Percentiles rank a stretch among this genome's conserved stretches.
phyloP scores from a whole-genome alignment of 176 grass and related monocot species.

The Aechmea fasciata region DNA sequence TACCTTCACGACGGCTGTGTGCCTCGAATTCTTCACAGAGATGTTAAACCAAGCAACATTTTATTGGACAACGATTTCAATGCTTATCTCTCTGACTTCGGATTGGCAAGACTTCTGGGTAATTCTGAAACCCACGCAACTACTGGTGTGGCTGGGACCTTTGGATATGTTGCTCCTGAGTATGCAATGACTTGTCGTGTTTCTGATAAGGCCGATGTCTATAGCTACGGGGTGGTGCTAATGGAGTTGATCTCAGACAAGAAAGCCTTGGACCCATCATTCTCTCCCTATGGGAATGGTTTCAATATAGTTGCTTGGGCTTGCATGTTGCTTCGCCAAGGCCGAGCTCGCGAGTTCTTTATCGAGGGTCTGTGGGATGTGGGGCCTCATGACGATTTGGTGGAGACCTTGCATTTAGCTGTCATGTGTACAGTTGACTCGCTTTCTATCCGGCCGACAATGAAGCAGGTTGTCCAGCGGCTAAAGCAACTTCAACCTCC shows the following conservation, averaged over 20 bases:
- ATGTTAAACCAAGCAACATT: conserved; percentile 95
- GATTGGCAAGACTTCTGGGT: conserved; percentile 80
- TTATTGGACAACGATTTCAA: conserved; percentile 71
- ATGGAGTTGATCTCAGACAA: conserved; percentile 98
- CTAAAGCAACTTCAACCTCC: conserved; percentile 93
- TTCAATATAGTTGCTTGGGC: conserved; percentile 98
- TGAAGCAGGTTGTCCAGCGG: conserved; percentile 86
- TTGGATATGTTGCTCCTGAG: conserved; percentile 96
- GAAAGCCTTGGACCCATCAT: conserved; percentile 87
- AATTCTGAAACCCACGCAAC: conserved; percentile 98
- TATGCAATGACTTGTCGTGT: conserved; percentile 97
- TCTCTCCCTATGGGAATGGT: conserved; percentile 94
- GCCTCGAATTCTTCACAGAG: conserved; percentile 84
- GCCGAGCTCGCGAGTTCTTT: conserved; percentile 72
- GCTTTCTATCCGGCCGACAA: conserved; percentile 65
- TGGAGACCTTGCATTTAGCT: conserved; percentile 78
- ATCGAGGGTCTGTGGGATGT: conserved; percentile 78
- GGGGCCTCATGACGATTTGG: conserved; percentile 77
- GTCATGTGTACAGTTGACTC: conserved; percentile 90
- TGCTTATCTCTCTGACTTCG: conserved; percentile 92
- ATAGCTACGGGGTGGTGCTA: conserved; percentile 93
- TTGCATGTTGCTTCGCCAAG: conserved; percentile 83
- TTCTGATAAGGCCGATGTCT: conserved; percentile 93
- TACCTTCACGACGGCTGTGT: conserved; percentile 83
- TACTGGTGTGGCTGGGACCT: conserved; percentile 91